A percentile compares a stretch with the other conserved stretches of the same genome.
Evolutionary conservation across 2,329 filamentous ascomycete species (phyloP).

Genomic region (Botrytis paeoniae): DNA sequence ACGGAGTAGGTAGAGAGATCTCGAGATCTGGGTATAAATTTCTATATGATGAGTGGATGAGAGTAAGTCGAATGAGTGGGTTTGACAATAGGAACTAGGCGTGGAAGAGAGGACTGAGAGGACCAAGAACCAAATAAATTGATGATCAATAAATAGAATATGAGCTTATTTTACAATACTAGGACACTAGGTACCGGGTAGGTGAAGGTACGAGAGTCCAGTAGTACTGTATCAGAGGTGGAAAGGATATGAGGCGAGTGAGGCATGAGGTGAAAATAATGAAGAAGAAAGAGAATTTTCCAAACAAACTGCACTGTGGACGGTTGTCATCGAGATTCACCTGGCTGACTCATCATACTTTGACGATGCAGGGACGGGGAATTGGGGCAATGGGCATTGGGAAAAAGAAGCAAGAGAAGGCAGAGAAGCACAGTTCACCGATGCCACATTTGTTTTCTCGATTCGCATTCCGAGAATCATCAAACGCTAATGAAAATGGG

Average conservation of each 20-base stretch:
- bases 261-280: background rate
- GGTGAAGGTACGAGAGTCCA: background rate
- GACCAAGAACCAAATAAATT: background rate
- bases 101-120: background rate
- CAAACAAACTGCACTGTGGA: background rate
- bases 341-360: background rate
- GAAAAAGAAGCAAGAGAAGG: background rate
- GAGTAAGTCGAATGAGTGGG: background rate
- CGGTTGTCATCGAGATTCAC: conserved; percentile 3
- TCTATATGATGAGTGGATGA: background rate
- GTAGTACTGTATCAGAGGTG: background rate
- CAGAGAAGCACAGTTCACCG: background rate
- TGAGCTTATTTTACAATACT: background rate
- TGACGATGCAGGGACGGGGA: background rate
- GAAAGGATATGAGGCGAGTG: background rate
- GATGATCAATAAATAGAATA: background rate
- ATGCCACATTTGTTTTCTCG: conserved; percentile 9
- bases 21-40: background rate
- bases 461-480: background rate
- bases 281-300: background rate
- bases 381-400: background rate
- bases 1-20: background rate
- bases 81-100: background rate
- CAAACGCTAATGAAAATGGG: background rate
- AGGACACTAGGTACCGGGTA: background rate